A percentile compares a stretch with the other conserved stretches of the same genome.
Conservation (phyloP, 2,329 filamentous ascomycete species). For the Onygenales sp. region DNA sequence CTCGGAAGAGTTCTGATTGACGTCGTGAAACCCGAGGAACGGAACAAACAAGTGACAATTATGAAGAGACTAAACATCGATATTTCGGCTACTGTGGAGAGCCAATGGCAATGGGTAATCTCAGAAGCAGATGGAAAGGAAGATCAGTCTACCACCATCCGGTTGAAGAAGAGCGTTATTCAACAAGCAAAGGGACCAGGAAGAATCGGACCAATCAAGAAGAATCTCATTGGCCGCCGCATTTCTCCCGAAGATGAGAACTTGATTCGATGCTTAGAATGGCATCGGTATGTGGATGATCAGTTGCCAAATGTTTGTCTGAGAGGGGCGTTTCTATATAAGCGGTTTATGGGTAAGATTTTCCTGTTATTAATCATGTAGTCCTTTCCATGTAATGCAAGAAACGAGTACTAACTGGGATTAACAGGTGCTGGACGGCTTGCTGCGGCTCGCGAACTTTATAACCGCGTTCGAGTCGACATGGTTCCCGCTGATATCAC, state of each 20-base stretch:
- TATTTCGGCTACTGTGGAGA: slow-evolving; percentile 60
- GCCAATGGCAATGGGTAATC: slow-evolving; percentile 47
- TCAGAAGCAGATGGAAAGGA: slow-evolving; percentile 25
- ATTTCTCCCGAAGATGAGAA: slow-evolving; percentile 54
- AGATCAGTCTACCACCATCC: slow-evolving; percentile 19
- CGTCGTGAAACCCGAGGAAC: slow-evolving; percentile 55
- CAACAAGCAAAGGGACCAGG: slow-evolving; percentile 39
- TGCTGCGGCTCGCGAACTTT: slow-evolving; percentile 46
- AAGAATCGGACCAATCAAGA: slow-evolving; percentile 55
- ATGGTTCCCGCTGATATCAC: slow-evolving; percentile 34
- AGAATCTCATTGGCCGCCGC: slow-evolving; percentile 60
- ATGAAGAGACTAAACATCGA: slow-evolving; percentile 69
- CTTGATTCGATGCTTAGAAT: slow-evolving; percentile 72
- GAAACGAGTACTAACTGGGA: slow-evolving; percentile 5
- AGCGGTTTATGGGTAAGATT: slow-evolving; percentile 72
- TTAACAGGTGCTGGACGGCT: slow-evolving; percentile 32
- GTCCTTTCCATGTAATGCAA: slow-evolving; percentile 17
- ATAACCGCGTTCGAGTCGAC: slow-evolving; percentile 41
- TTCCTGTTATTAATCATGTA: not conserved
- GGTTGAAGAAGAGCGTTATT: slow-evolving; percentile 40
- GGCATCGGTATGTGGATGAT: slow-evolving; percentile 67
- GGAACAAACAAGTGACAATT: slow-evolving; percentile 59
- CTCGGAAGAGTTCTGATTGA: slow-evolving; percentile 70
- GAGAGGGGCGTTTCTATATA: slow-evolving; percentile 64
- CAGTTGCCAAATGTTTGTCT: slow-evolving; percentile 63